phyloP scores from a whole-genome alignment of 2,329 filamentous ascomycete species.

The Tolypocladium pustulatum region DNA sequence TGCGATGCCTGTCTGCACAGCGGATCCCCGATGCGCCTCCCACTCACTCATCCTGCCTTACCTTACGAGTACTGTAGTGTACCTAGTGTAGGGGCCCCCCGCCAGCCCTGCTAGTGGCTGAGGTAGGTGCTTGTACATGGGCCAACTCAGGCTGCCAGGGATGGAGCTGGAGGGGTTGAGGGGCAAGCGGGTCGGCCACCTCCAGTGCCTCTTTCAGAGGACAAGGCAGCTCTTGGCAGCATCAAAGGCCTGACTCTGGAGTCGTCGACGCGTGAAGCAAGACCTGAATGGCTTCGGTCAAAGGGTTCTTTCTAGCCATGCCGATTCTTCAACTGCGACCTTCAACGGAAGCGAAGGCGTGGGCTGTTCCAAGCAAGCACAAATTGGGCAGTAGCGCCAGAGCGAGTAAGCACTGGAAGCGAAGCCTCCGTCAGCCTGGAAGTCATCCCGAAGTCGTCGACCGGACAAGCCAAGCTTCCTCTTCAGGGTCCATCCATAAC shows the following conservation, averaged over 20 bases:
- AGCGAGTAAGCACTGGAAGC: too few relatives aligned
- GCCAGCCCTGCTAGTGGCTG: not conserved
- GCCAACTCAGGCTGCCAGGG: not conserved
- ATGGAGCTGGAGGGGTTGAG: conserved; percentile 1
- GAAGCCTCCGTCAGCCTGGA: not conserved
- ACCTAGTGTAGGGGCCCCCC: not conserved
- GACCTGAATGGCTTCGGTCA: too few relatives aligned
- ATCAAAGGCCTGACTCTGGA: not conserved
- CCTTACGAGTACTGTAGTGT: too few relatives aligned
- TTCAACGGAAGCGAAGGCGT: not conserved
- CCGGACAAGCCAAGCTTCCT: not conserved
- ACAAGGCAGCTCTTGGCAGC: not conserved
- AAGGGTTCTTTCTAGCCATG: too few relatives aligned
- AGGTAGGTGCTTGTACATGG: not conserved
- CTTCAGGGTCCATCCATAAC: not conserved
- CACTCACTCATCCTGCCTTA: too few relatives aligned
- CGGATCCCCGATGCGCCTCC: not conserved
- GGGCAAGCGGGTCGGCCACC: not conserved
- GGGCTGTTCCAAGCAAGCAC: not conserved
- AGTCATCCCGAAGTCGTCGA: not conserved
- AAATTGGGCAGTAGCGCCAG: not conserved
- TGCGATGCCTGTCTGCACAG: not conserved
- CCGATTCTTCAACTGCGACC: not conserved
- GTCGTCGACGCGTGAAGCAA: not conserved
- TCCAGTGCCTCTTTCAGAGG: not conserved